Conservation (phyloP, 2,329 filamentous ascomycete species). For the Lasiodiplodia gonubiensis region DNA sequence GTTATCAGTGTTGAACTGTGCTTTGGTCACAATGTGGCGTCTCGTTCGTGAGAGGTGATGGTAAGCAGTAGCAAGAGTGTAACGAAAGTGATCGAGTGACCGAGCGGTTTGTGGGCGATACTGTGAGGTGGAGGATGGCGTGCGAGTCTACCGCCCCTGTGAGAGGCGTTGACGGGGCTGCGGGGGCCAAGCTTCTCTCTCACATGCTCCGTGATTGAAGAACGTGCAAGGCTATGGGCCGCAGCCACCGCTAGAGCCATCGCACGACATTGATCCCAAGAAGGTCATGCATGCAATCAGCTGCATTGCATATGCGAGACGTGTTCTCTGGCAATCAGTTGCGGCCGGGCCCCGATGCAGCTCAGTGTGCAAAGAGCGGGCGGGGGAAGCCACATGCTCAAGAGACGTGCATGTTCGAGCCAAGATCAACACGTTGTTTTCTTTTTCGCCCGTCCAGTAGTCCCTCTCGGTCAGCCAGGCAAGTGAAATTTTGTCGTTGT, state of each 20-base stretch:
- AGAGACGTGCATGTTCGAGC: no score
- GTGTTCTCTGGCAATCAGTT: not conserved
- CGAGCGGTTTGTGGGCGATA: not conserved
- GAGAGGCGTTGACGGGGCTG: not conserved
- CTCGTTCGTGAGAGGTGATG: not conserved
- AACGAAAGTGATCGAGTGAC: not conserved
- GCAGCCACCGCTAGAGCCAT: not conserved
- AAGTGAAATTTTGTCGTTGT: no score
- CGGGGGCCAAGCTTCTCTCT: not conserved
- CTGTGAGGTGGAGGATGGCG: not conserved
- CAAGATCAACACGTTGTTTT: not conserved
- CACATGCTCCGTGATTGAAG: not conserved
- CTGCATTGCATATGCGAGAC: not conserved
- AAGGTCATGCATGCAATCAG: not conserved
- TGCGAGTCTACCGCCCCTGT: not conserved
- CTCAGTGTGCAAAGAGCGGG: no score
- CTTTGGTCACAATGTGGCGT: not conserved
- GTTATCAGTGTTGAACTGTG: not conserved
- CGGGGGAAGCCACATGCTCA: no score
- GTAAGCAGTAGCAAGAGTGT: not conserved
- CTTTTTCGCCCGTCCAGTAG: not conserved
- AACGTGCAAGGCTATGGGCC: not conserved
- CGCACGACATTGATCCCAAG: not conserved
- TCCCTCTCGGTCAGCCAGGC: no score
- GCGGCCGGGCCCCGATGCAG: no score